Base-by-base conservation (phyloP, 116 monocot species). In the Trichopus zeylanicus region DNA sequence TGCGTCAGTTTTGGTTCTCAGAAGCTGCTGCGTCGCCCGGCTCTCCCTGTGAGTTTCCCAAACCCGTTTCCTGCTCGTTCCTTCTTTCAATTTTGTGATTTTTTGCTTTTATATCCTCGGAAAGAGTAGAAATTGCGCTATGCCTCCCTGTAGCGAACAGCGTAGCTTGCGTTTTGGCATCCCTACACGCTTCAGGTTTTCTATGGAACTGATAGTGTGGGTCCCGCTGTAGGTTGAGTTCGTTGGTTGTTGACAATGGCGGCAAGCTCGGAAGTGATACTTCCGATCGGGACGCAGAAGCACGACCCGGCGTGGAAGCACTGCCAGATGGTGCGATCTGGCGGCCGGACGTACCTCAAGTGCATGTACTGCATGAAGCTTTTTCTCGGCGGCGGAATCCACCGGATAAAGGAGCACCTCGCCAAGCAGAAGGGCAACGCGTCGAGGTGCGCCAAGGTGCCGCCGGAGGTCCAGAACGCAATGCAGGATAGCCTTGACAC, bases 271-370 rank as follows among this genome's bases (percentile, higher is more conserved):
- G n/a, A n/a, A n/a, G n/a, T n/a, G n/a, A n/a, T n/a, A n/a, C n/a
- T n/a, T n/a, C n/a, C n/a, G n/a, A n/a, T n/a, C n/a, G n/a, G n/a
- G n/a, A n/a, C n/a, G n/a, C n/a, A n/a, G n/a, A n/a, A n/a, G n/a
- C n/a, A n/a, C n/a, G 91, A 98, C 53, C 98, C 98, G 0, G 91
- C 98, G 9, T 98, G 91, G 98, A 87, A 91, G 67, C 98, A 98
- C 48, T 98, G 91, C 64, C 70, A 72, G 20, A 82, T 98, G 91
- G 71, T 88, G 23, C 78, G 78, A 13, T 72, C 77, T 4, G 82
- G 62, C 0, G 91, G 88, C 38, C 68, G 80, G 25, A 79, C 74
- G 5, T 72, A 80, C 55, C 82, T 91, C 24, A 87, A 80, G 47
- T 91, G 91, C 68, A 67, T 77, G 60, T 98, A 91, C 64, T 98